These are phyloP conservation scores for Starmerella stellata DNA, from an alignment of 805 yeast genomes.

Conservation along the genomic window DNA sequence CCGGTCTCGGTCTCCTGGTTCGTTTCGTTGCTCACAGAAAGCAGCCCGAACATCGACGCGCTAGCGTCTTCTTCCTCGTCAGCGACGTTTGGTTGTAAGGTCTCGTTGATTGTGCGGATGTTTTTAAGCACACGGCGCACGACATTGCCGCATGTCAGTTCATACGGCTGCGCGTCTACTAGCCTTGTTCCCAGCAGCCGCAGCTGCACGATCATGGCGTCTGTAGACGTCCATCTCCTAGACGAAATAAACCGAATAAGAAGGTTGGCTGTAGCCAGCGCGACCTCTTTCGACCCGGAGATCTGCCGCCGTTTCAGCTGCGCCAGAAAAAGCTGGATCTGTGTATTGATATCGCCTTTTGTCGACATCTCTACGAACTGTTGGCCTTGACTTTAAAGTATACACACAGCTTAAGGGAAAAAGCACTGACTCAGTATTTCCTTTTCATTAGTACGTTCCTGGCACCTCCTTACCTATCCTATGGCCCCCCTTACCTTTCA, in stretches of 20 bases:
- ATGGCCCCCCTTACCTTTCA: no score
- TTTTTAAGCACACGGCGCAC: conserved; percentile 74
- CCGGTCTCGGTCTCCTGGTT: conserved; percentile 13
- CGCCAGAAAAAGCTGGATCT: conserved; percentile 20
- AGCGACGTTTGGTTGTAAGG: conserved; percentile 9
- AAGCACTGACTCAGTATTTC: no score
- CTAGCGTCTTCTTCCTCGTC: conserved; percentile 11
- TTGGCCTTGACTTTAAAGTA: no score
- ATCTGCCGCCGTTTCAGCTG: conserved; percentile 67
- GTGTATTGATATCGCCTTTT: conserved; percentile 21
- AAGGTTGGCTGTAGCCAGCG: conserved; percentile 72
- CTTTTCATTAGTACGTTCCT: no score
- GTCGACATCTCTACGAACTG: no score
- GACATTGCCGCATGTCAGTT: conserved; percentile 75
- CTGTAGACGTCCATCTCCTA: conserved; percentile 68
- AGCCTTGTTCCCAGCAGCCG: conserved; percentile 55
- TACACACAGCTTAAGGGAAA: no score
- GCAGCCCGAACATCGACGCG: conserved; percentile 63
- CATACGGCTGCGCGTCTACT: conserved; percentile 66
- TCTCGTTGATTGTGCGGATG: conserved; percentile 70
- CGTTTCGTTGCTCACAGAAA: conserved; percentile 32
- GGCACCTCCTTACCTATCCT: no score
- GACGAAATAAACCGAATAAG: conserved; percentile 76
- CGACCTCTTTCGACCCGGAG: conserved; percentile 61
- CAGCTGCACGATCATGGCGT: conserved; percentile 52